Evolutionary conservation across 208 protist species (phyloP).

Genomic region (Acanthamoeba pearcei): DNA sequence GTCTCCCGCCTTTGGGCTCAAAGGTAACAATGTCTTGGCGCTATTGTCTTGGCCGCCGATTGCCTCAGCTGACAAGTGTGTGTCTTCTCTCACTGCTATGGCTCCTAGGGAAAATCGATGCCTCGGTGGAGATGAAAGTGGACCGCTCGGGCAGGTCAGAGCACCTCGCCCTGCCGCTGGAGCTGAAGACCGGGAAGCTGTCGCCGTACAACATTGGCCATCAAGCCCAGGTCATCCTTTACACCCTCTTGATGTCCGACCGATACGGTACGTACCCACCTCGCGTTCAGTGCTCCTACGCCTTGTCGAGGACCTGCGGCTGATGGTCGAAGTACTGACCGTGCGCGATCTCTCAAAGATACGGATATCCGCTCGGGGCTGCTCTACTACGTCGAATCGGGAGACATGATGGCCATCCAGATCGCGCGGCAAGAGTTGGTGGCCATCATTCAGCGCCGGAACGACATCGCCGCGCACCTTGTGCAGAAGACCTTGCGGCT

Average conservation of each 20-base stretch:
- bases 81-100: neutral
- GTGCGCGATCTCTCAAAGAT: neutral
- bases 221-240: slow-evolving; percentile 81
- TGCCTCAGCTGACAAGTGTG: neutral
- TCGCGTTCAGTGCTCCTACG: no score
- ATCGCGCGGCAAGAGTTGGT: slow-evolving; percentile 27
- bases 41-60: neutral
- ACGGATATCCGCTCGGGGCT: slow-evolving; percentile 65
- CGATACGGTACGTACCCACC: slow-evolving; percentile 73
- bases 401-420: slow-evolving; percentile 22
- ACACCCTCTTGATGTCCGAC: slow-evolving; percentile 82
- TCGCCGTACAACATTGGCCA: slow-evolving; percentile 55
- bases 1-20: slow-evolving; percentile 84
- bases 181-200: slow-evolving; percentile 83
- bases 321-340: neutral
- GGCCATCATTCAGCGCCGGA: slow-evolving; percentile 27
- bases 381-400: slow-evolving; percentile 66
- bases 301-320: neutral
- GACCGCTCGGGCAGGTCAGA: neutral
- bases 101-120: slow-evolving; percentile 76
- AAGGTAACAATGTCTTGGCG: slow-evolving; percentile 74
- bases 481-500: slow-evolving; percentile 15
- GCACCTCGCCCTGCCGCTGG: slow-evolving; percentile 77
- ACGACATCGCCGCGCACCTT: slow-evolving; percentile 66
- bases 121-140: slow-evolving; percentile 79